Base-by-base conservation (phyloP, 257 asterid species). In the Nicotiana knightiana region DNA sequence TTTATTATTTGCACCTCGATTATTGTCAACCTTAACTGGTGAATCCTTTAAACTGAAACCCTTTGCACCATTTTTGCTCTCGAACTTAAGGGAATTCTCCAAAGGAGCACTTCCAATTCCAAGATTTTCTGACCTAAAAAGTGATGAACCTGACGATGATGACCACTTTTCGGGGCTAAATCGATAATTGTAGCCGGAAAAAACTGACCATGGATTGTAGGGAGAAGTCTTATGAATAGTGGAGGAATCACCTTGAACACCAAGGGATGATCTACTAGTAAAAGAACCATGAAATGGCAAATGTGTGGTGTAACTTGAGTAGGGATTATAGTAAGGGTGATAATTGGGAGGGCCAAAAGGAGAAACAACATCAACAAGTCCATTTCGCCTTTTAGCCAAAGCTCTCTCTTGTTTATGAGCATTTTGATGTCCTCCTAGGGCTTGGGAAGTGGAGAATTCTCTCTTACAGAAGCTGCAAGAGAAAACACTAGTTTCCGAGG, bases 361-460 rank as follows among this genome's bases (percentile, higher is more conserved):
- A 13, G 86, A 76, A 32, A 87, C 67, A 81, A 83, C 35, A 39
- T 83, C 94, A 63, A 76, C 81, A 81, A 83, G 43, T 28, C 84
- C 90, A 35, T 89, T 89, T 18, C 88, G 85, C 78, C 87, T 88
- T 83, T 90, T 93, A 62, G 90, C 91, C 66, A 85, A 10, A 1
- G 95, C 93, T 15, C 93, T 81, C 82, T 93, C 93, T 67, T 93
- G 90, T 62, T 92, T 93, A 83, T 93, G 97, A 0, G 95, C 97
- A 39, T 93, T 93, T 48, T 93, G 97, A 75, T 93, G 97, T 68
- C 97, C 97, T 8, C 95, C 97, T 80, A 90, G 68, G 1, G 97
- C 97, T 58, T 93, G 97, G 0, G 93, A 89, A 24, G 97, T 91
- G 35, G 93, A 89, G 83, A 93, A 93, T 62, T 88, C 90, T 79